A percentile compares a stretch with the other conserved stretches of the same genome.
phyloP scores from a whole-genome alignment of 495 filamentous ascomycete genomes.

The Penicillium psychrofluorescens region DNA sequence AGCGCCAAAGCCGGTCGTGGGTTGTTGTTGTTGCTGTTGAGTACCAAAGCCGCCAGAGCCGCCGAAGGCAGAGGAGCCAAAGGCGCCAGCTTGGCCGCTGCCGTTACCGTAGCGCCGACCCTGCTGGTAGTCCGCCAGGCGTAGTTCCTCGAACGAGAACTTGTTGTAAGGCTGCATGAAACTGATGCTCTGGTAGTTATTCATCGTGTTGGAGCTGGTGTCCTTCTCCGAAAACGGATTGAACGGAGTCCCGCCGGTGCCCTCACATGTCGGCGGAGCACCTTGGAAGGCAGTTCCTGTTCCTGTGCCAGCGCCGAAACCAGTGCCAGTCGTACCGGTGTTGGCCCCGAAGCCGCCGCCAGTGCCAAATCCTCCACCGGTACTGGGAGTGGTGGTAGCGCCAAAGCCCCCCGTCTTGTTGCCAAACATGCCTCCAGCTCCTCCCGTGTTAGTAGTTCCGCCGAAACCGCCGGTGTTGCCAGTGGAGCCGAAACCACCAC shows the following conservation, averaged over 20 bases:
- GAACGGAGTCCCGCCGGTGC: slow-evolving; percentile 74
- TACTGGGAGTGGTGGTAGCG: slow-evolving; percentile 13
- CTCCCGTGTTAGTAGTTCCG: slow-evolving; percentile 34
- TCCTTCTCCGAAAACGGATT: slow-evolving; percentile 79
- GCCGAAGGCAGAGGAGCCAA: slow-evolving; percentile 52
- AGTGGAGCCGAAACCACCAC: slow-evolving; percentile 15
- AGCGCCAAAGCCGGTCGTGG: slow-evolving; percentile 45
- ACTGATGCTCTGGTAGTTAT: slow-evolving; percentile 79
- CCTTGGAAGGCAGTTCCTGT: slow-evolving; percentile 43
- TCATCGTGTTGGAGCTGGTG: slow-evolving; percentile 44
- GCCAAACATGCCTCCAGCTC: slow-evolving; percentile 41
- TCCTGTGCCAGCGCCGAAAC: slow-evolving; percentile 24
- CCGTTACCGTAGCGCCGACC: slow-evolving; percentile 75
- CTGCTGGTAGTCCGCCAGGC: slow-evolving; percentile 81
- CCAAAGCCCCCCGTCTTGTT: slow-evolving; percentile 32
- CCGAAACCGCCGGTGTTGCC: slow-evolving; percentile 28
- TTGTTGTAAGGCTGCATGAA: slow-evolving; percentile 83
- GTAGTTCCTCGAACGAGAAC: slow-evolving; percentile 84
- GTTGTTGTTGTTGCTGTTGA: slow-evolving; percentile 22
- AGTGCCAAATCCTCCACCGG: slow-evolving; percentile 14
- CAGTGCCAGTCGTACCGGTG: slow-evolving; percentile 24
- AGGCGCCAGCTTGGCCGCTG: slow-evolving; percentile 75
- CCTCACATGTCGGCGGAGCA: slow-evolving; percentile 38
- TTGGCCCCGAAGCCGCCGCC: slow-evolving; percentile 19
- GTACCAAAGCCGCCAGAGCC: slow-evolving; percentile 32